phyloP scores from a whole-genome alignment of 148 eudicot genomes.

The Amaranthus cruentus region DNA sequence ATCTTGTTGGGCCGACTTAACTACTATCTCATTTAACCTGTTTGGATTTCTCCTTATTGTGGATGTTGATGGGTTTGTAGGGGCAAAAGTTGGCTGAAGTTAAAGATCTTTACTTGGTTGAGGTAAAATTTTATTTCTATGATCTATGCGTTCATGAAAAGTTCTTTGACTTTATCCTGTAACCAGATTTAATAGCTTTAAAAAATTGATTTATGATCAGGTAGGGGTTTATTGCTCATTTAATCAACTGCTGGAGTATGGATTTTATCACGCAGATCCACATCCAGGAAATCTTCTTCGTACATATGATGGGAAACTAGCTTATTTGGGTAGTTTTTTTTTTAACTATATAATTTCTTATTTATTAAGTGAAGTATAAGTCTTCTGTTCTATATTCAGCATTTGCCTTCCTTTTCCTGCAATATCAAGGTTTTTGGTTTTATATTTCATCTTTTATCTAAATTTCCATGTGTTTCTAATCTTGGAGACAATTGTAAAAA shows the following conservation, averaged over 20 bases:
- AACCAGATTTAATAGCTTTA: neutral
- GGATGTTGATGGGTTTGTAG: conserved; percentile 33
- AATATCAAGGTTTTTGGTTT: too few relatives aligned
- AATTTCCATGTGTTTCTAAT: too few relatives aligned
- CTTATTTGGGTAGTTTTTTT: conserved; percentile 67
- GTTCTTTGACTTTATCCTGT: neutral
- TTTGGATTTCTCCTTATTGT: neutral
- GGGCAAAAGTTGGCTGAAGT: conserved; percentile 84
- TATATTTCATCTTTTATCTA: too few relatives aligned
- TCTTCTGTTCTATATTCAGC: neutral
- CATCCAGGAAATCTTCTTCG: conserved; percentile 98
- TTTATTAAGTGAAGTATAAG: neutral
- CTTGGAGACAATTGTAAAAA: too few relatives aligned
- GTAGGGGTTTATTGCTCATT: conserved; percentile 97
- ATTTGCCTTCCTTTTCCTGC: neutral
- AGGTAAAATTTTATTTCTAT: conserved; percentile 39
- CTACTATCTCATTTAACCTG: neutral
- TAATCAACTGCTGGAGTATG: conserved; percentile 91
- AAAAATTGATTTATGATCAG: conserved; percentile 30
- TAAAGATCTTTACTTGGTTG: conserved; percentile 83
- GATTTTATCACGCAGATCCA: conserved; percentile 99
- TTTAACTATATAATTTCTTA: neutral
- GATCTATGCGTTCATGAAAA: neutral
- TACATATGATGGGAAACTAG: conserved; percentile 85
- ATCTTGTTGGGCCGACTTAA: too few relatives aligned